These are phyloP conservation scores for Sextonia rubra DNA, from an alignment of 164 flowering plant species.

Conservation along the genomic window DNA sequence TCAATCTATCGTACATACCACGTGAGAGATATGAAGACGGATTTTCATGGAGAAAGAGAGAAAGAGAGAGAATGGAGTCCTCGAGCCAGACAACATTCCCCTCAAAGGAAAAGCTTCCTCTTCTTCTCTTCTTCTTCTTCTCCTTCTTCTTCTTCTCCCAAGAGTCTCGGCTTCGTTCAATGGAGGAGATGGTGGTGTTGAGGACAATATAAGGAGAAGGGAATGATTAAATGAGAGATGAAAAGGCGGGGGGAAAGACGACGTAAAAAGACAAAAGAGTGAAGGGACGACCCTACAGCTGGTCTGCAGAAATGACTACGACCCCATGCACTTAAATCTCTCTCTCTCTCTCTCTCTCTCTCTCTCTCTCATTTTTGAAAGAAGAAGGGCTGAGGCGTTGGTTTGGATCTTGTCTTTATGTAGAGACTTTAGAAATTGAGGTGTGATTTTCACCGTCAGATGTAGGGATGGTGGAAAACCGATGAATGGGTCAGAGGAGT, in stretches of 20 bases:
- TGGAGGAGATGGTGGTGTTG: background rate
- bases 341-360: slow-evolving; percentile 1
- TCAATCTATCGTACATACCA: slow-evolving; percentile 10
- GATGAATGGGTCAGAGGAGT: slow-evolving; percentile 52
- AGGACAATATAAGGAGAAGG: background rate
- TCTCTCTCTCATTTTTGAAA: too few species aligned
- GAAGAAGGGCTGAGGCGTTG: too few species aligned
- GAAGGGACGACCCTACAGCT: slow-evolving; percentile 35
- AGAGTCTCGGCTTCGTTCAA: too few species aligned
- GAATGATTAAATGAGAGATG: background rate
- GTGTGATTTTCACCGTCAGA: background rate
- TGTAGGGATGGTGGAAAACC: background rate
- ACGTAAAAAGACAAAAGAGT: slow-evolving; percentile 32
- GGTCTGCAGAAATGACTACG: slow-evolving; percentile 33
- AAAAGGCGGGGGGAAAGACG: slow-evolving; percentile 19
- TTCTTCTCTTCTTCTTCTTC: slow-evolving; percentile 17
- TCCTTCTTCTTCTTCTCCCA: background rate
- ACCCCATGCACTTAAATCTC: slow-evolving; percentile 14
- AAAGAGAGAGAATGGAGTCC: slow-evolving; percentile 19
- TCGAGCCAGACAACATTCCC: slow-evolving; percentile 92
- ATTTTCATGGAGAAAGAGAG: background rate
- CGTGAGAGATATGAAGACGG: background rate
- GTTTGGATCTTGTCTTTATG: background rate
- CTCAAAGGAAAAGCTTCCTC: slow-evolving; percentile 47
- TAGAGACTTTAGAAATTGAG: background rate